Base-by-base conservation (phyloP, 495 filamentous ascomycete species). In the Neurospora sp. region DNA sequence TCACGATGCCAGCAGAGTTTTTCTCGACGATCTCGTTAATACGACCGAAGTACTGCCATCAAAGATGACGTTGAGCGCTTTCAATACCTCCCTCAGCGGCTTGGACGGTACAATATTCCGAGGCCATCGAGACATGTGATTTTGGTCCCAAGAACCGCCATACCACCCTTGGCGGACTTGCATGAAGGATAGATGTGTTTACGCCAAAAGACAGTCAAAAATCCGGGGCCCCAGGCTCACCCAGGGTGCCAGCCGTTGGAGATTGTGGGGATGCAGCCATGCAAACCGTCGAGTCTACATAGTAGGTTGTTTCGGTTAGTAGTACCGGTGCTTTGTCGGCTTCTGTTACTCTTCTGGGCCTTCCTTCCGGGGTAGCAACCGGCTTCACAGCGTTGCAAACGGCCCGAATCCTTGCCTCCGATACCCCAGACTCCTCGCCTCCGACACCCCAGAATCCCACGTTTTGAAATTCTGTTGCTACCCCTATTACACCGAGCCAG, bases 311-410 rank as follows among this genome's bases (percentile, higher is more conserved):
- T 42, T 73, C 71, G 71, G 42, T 61, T 73, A 73, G 68, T 73
- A 70, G 71, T 70, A 69, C 41, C 71, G 71, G 71, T 27, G 40
- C 27, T 70, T 70, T 20, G 22, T 73, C 42, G 71, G 71, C 53
- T 39, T 27, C 27, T 65, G 27, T 65, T 65, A 35, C 53, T 65
- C 53, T 65, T 65, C 53, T 17, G 53, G 53, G 53, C 27, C 53
- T 65, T 65, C 53, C 53, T 65, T 65, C 53, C 12, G 48, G 9
- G 53, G 27, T 65, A 65, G 27, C 27, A 65, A 65, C 53, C 27
- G 53, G 53, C 53, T 35, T 65, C 27, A 17, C 22, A 65, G 27
- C 53, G 53, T 65, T 65, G 53, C 53, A 65, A 65, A 65, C 53
- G 53, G 53, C 53, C 53, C 53, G 53, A 65, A 65, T 65, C 53